phyloP scores from a whole-genome alignment of 1,139 yeast genomes.

The Meyerozyma athensensis region DNA sequence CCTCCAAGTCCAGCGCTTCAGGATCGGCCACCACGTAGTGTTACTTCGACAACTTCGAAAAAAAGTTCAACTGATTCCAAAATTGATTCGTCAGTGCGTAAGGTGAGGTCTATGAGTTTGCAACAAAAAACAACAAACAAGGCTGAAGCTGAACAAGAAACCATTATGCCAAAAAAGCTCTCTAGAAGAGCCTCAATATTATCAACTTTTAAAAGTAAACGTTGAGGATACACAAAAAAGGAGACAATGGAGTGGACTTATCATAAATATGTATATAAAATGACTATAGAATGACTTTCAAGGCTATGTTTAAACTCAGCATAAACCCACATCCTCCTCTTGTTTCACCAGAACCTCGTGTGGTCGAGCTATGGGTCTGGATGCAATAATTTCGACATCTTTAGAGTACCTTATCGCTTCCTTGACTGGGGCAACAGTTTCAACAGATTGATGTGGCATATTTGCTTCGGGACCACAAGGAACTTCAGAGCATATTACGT shows the following conservation, averaged over 20 bases:
- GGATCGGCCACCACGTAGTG: slow-evolving; percentile 12
- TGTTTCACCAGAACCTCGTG: slow-evolving; percentile 1
- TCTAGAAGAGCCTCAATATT: slow-evolving; percentile 31
- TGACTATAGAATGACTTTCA: not conserved
- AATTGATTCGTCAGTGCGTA: not conserved
- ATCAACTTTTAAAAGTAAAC: slow-evolving; percentile 8
- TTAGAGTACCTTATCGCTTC: slow-evolving; percentile 52
- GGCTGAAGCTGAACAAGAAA: slow-evolving; percentile 11
- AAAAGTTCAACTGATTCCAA: slow-evolving; percentile 7
- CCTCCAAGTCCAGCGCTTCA: slow-evolving; percentile 63
- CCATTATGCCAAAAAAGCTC: slow-evolving; percentile 24
- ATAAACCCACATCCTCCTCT: slow-evolving; percentile 5
- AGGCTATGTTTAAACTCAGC: not conserved
- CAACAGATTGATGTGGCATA: slow-evolving; percentile 62
- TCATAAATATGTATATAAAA: not conserved
- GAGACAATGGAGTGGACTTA: not conserved
- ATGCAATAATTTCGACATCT: slow-evolving; percentile 55
- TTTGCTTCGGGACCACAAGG: slow-evolving; percentile 83
- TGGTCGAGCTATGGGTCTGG: slow-evolving; percentile 17
- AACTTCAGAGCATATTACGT: slow-evolving; percentile 32
- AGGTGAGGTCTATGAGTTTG: not conserved
- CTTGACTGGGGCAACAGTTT: slow-evolving; percentile 57
- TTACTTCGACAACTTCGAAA: not conserved
- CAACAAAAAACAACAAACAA: slow-evolving; percentile 12
- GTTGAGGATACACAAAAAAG: not conserved